Conservation (phyloP, 2,329 filamentous ascomycete genomes). For the Elsinoe necatrix region DNA sequence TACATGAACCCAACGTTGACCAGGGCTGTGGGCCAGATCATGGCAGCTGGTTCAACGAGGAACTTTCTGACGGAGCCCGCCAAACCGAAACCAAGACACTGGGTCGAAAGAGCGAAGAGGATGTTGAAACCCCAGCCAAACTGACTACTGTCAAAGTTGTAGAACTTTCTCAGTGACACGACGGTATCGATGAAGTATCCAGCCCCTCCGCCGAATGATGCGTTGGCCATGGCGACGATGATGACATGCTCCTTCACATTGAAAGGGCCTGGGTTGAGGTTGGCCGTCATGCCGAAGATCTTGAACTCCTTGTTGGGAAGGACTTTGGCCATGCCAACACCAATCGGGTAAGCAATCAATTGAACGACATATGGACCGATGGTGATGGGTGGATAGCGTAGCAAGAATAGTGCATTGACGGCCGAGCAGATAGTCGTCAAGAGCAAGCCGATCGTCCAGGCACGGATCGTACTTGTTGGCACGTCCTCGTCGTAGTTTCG, state of each 20-base stretch:
- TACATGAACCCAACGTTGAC: slow-evolving; percentile 71
- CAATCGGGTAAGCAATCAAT: slow-evolving; percentile 73
- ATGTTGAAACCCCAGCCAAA: slow-evolving; percentile 70
- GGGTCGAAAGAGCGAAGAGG: slow-evolving; percentile 76
- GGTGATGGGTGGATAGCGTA: slow-evolving; percentile 81
- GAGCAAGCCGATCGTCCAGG: slow-evolving; percentile 54
- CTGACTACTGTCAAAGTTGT: slow-evolving; percentile 55
- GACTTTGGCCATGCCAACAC: slow-evolving; percentile 54
- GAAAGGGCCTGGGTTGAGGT: slow-evolving; percentile 45
- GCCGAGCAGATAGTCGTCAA: slow-evolving; percentile 54
- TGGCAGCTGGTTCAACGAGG: slow-evolving; percentile 73
- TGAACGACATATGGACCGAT: slow-evolving; percentile 83
- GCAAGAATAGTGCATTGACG: slow-evolving; percentile 72
- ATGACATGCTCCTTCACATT: slow-evolving; percentile 26
- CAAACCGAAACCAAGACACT: slow-evolving; percentile 78
- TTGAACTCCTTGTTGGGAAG: slow-evolving; percentile 41
- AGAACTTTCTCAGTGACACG: slow-evolving; percentile 51
- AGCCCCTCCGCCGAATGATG: slow-evolving; percentile 40
- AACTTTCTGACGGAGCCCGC: slow-evolving; percentile 73
- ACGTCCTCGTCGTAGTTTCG: slow-evolving; percentile 57
- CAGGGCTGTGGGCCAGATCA: slow-evolving; percentile 88
- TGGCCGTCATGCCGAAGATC: slow-evolving; percentile 50
- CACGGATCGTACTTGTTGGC: slow-evolving; percentile 56
- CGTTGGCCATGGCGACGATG: slow-evolving; percentile 37
- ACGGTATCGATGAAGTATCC: slow-evolving; percentile 24